Percentiles rank a stretch among this genome's conserved stretches.
Conservation (phyloP, 1,139 yeast genomes). For the Yamadazyma buinensis region DNA sequence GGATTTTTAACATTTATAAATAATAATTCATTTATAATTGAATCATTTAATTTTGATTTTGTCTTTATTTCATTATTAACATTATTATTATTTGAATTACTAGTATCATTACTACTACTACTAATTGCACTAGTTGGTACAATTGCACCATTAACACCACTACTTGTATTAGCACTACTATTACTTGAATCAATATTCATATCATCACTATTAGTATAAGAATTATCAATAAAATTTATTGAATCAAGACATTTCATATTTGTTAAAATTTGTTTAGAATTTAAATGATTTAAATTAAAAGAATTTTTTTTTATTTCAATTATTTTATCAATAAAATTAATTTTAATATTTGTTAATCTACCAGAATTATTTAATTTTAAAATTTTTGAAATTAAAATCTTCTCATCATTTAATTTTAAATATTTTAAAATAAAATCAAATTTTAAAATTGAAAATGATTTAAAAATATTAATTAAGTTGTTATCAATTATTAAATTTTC, state of each 20-base stretch:
- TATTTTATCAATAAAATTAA: conserved; percentile 41
- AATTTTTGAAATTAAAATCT: conserved; percentile 35
- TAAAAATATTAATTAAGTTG: conserved; percentile 24
- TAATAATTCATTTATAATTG: conserved; percentile 13
- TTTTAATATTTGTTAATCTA: conserved; percentile 34
- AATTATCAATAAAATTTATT: neutral
- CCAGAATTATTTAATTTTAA: conserved; percentile 43
- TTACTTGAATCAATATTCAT: neutral
- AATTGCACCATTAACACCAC: too few species aligned
- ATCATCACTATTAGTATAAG: neutral
- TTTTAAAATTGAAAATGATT: conserved; percentile 26
- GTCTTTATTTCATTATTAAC: neutral
- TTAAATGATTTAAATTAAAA: conserved; percentile 13
- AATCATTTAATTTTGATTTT: conserved; percentile 1
- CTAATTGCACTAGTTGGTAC: neutral
- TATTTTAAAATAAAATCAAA: conserved; percentile 23
- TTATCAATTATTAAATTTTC: conserved; percentile 29
- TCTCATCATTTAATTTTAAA: conserved; percentile 18
- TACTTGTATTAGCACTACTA: neutral
- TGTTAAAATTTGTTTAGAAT: conserved; percentile 18
- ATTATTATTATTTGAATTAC: conserved; percentile 14
- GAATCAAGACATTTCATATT: conserved; percentile 25
- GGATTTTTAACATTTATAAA: conserved; percentile 18
- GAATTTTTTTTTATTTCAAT: conserved; percentile 15
- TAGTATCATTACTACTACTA: neutral